These are phyloP conservation scores for Hypoxylon lenormandii DNA, from an alignment of 495 filamentous ascomycete genomes.

Conservation along the genomic window DNA sequence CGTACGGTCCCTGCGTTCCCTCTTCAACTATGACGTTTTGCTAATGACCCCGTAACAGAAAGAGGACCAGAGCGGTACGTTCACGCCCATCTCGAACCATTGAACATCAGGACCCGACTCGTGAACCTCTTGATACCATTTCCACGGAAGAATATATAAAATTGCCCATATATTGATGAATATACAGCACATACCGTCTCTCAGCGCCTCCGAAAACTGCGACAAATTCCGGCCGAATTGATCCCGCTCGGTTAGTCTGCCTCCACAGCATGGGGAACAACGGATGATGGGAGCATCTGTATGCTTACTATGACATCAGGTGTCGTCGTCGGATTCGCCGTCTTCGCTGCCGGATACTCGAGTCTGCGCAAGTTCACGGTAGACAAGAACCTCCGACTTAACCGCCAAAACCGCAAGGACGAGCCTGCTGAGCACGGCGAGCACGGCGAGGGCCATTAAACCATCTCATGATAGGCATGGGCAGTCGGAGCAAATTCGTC, in stretches of 20 bases:
- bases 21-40: conserved; percentile 46
- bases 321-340: conserved; percentile 78
- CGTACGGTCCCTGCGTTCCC: conserved; percentile 66
- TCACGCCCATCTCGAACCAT: conserved; percentile 47
- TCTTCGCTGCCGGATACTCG: conserved; percentile 80
- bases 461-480: conserved; percentile 12
- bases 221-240: conserved; percentile 92
- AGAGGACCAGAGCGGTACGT: conserved; percentile 85
- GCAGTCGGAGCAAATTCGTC: conserved; percentile 23
- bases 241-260: conserved; percentile 84
- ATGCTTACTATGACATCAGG: conserved; percentile 63
- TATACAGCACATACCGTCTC: conserved; percentile 91
- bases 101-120: conserved; percentile 28
- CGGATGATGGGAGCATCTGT: neutral
- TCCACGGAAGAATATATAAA: neutral
- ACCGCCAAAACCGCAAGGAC: conserved; percentile 64
- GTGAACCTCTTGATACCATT: conserved; percentile 12
- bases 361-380: conserved; percentile 79
- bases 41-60: conserved; percentile 67
- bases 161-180: conserved; percentile 43
- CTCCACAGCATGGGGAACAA: neutral
- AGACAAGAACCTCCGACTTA: conserved; percentile 92
- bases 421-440: conserved; percentile 49
- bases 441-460: conserved; percentile 53
- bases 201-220: conserved; percentile 87